phyloP scores from a whole-genome alignment of 768 basidiomycete species.

The Pleurotus tuber-regium region DNA sequence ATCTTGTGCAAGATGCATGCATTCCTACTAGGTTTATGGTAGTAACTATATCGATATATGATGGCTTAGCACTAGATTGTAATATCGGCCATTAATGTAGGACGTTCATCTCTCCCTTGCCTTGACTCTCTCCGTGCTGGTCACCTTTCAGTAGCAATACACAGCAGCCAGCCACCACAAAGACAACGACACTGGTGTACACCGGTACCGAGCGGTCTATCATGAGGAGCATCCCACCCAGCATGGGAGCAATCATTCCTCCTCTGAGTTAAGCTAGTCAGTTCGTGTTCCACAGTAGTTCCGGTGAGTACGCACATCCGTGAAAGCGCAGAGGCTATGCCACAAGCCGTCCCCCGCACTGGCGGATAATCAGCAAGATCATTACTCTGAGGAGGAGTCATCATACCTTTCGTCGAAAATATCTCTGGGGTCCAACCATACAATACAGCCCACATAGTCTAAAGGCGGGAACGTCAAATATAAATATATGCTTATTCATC shows the following conservation, averaged over 20 bases:
- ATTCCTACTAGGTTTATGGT: too few species aligned
- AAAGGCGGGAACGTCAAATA: background rate
- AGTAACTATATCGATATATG: too few species aligned
- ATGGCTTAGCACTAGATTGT: too few species aligned
- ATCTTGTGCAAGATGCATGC: too few species aligned
- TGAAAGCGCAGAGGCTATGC: slow-evolving; percentile 82
- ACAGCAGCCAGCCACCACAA: slow-evolving; percentile 59
- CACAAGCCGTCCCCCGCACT: slow-evolving; percentile 88
- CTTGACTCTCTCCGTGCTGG: slow-evolving; percentile 32
- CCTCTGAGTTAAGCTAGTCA: slow-evolving; percentile 49
- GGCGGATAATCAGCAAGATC: slow-evolving; percentile 4
- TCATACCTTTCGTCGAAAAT: slow-evolving; percentile 70
- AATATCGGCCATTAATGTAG: too few species aligned
- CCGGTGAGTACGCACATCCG: slow-evolving; percentile 57
- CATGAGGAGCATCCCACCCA: slow-evolving; percentile 71
- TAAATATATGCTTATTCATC: background rate
- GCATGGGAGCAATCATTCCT: slow-evolving; percentile 83
- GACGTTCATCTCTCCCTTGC: background rate
- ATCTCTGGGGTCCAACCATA: slow-evolving; percentile 91
- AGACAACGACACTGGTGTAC: slow-evolving; percentile 67
- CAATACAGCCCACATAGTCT: slow-evolving; percentile 87
- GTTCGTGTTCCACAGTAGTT: background rate
- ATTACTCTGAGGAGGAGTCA: background rate
- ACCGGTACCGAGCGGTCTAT: slow-evolving; percentile 72
- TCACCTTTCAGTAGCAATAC: slow-evolving; percentile 58